phyloP scores from a whole-genome alignment of 2,329 filamentous ascomycete genomes.

The Claviceps cyperi region DNA sequence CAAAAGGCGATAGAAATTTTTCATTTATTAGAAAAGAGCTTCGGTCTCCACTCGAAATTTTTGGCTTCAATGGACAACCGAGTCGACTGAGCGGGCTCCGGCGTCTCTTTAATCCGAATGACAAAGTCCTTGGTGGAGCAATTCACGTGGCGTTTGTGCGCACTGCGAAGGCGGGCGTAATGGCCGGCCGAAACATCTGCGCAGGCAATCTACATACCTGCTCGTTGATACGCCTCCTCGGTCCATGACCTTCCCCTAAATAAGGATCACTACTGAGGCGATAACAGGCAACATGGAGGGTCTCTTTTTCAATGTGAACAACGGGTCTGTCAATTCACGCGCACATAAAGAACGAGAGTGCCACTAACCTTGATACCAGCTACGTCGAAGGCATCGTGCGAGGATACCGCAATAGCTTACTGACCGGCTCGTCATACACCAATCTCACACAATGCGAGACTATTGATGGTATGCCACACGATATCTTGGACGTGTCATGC shows the following conservation, averaged over 20 bases:
- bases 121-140: not conserved
- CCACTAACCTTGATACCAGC: slow-evolving; percentile 33
- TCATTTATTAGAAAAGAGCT: slow-evolving; percentile 21
- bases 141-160: slow-evolving; percentile 10
- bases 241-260: not conserved
- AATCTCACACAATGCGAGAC: slow-evolving; percentile 97
- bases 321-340: slow-evolving; percentile 46
- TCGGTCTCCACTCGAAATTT: slow-evolving; percentile 24
- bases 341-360: slow-evolving; percentile 3
- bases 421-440: slow-evolving; percentile 81
- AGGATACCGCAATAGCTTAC: slow-evolving; percentile 86
- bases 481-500: not conserved
- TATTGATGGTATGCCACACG: slow-evolving; percentile 56
- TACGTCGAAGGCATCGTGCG: slow-evolving; percentile 96
- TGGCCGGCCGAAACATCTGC: not conserved
- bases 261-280: not conserved
- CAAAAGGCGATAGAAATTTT: slow-evolving; percentile 28
- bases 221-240: not conserved
- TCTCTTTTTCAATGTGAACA: slow-evolving; percentile 86
- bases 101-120: slow-evolving; percentile 14
- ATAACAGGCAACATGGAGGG: slow-evolving; percentile 54
- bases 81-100: slow-evolving; percentile 9
- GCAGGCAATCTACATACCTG: not conserved
- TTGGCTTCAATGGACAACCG: slow-evolving; percentile 17
- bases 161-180: not conserved